phyloP scores from a whole-genome alignment of 208 protist species.

The Porcisia deanei region DNA sequence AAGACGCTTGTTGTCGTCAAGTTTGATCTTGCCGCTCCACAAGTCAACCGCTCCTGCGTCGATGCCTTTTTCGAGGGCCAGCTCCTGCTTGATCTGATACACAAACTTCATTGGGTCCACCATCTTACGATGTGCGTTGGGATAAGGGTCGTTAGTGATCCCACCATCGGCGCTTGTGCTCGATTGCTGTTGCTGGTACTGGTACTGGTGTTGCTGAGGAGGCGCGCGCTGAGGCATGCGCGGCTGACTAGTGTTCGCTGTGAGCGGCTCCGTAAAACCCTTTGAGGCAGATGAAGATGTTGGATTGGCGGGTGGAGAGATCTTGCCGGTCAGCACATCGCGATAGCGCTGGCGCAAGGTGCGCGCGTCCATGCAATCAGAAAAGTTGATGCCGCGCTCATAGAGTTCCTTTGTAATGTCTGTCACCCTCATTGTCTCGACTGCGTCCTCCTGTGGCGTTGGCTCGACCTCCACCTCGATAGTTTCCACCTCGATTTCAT shows the following conservation, averaged over 20 bases:
- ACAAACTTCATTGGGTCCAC: conserved; percentile 92
- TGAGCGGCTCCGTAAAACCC: conserved; percentile 36
- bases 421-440: conserved; percentile 80
- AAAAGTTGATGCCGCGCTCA: conserved; percentile 87
- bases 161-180: conserved; percentile 47
- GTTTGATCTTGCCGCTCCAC: conserved; percentile 85
- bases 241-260: conserved; percentile 37
- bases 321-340: conserved; percentile 73
- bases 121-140: conserved; percentile 91
- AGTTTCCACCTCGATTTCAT: conserved; percentile 84
- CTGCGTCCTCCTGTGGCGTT: conserved; percentile 32
- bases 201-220: conserved; percentile 26
- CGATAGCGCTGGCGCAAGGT: conserved; percentile 85
- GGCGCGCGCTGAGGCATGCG: conserved; percentile 39
- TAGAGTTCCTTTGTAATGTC: conserved; percentile 92
- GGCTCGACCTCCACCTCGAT: conserved; percentile 86
- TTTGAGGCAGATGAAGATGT: conserved; percentile 1
- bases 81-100: conserved; percentile 84
- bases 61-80: conserved; percentile 85
- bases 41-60: conserved; percentile 76
- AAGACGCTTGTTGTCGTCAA: conserved; percentile 88
- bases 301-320: conserved; percentile 17
- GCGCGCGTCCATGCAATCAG: conserved; percentile 85
- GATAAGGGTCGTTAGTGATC: conserved; percentile 85
- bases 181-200: conserved; percentile 48